Percentiles rank a stretch among this genome's conserved stretches.
Evolutionary conservation across 1,284 basidiomycete genomes (phyloP).

Genomic region (Cryptococcus depauperatus): DNA sequence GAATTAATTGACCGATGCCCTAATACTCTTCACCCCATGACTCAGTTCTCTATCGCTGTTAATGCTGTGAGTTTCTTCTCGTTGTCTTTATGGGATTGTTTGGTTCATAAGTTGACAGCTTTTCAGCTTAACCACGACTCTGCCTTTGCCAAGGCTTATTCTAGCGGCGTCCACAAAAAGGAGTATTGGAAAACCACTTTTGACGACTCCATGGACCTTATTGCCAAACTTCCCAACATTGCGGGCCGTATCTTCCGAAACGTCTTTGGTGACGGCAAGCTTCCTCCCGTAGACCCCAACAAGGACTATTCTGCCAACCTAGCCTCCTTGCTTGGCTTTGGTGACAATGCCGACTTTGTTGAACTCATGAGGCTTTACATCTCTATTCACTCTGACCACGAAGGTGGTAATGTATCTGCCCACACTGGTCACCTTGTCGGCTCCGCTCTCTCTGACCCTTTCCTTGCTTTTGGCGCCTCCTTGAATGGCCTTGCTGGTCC

Average conservation of each 20-base stretch:
- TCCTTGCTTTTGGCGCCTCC: constrained; percentile 88
- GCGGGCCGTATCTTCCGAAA: constrained; percentile 96
- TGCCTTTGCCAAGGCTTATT: constrained; percentile 92
- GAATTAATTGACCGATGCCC: constrained; percentile 89
- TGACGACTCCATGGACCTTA: constrained; percentile 95
- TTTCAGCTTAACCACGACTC: constrained; percentile 87
- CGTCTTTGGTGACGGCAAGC: constrained; percentile 76
- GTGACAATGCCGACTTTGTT: constrained; percentile 78
- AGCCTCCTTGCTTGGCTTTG: constrained; percentile 84
- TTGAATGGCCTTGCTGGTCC: constrained; percentile 96
- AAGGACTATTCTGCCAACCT: constrained; percentile 95
- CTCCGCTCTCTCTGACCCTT: constrained; percentile 95
- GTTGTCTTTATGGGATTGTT: not conserved
- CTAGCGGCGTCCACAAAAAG: constrained; percentile 83
- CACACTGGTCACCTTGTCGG: constrained; percentile 94
- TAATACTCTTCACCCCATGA: constrained; percentile 91
- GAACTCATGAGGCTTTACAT: constrained; percentile 95
- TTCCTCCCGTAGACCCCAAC: constrained; percentile 74
- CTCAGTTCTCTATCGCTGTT: constrained; percentile 88
- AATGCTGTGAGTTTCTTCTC: constrained; percentile 61
- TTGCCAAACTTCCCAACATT: constrained; percentile 95
- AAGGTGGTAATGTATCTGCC: constrained; percentile 98
- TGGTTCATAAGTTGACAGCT: constrained; percentile 3
- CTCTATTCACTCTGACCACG: constrained; percentile 97
- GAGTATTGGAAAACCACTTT: constrained; percentile 96